Base-by-base conservation (phyloP, 106 monocot genomes). In the Vanilla planifolia region DNA sequence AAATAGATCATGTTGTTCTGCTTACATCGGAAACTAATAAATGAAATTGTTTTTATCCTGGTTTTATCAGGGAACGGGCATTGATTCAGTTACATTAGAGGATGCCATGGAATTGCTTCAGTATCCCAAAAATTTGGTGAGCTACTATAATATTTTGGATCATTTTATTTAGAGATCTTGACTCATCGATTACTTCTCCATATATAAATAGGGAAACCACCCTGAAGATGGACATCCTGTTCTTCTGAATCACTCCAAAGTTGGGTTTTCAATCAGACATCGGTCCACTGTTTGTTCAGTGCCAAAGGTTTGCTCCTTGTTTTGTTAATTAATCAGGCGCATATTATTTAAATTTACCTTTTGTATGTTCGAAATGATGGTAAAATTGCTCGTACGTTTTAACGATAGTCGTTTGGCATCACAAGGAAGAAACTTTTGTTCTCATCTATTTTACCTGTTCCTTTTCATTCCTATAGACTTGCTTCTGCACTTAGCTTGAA, bases 201-300 rank as follows among this genome's bases (percentile, higher is more conserved):
- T 25, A 26, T 3, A 24, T 75, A 55, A 34, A 35, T 61, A 94
- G 94, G 94, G 94, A 56, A 75, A 83, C 13, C 94, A 94, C 64
- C 94, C 93, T 52, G 75, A 78, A 3, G 93, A 94, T 78, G 62
- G 67, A 20, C 65, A 66, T 56, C 83, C 75, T 60, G 89, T 94
- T 39, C 11, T 86, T 45, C 43, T 94, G 7, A 73, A 77, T 25
- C 83, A 75, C 67, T 85, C 94, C 62, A 86, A 80, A 62, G 32
- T 33, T 55, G 85, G 94, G 25, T 94, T 80, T 73, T 66, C 73
- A 47, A 40, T 94, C 25, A 89, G 68, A 52, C 89, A 94, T 69
- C 62, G 79, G 16, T 50, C 67, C 3, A 80, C 80, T 39, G 35
- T 89, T 51, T 66, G 80, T 52, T 75, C 79, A 29, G 82, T 94